Base-by-base conservation (phyloP, 2,329 filamentous ascomycete genomes). In the Lachnellula suecica region DNA sequence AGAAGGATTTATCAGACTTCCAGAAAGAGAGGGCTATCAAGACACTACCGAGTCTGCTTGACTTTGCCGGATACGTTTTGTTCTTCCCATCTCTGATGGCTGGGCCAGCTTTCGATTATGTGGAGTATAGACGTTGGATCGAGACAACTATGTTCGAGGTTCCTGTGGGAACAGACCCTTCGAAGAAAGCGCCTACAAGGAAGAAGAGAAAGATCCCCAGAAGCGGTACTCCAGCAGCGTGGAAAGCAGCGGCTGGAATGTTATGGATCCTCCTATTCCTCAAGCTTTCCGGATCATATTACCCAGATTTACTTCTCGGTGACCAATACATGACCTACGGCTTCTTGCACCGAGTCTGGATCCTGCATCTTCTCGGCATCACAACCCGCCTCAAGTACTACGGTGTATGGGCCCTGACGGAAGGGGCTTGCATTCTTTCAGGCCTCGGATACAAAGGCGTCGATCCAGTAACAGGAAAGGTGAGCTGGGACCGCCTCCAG, bases 381-480 rank as follows among this genome's bases (percentile, higher is more conserved):
- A 88, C 89, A 1, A 79, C 88, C 4, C 85, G 94, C 20, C 83
- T 89, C 64, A 99, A 99, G 74, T 99, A 97, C 74, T 99, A 99
- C 65, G 94, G 91, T 31, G 91, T 96, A 4, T 99, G 94, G 94
- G 85, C 84, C 35, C 72, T 99, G 61, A 92, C 93, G 0, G 94
- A 99, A 71, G 94, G 94, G 17, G 85, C 93, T 17, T 99, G 94
- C 67, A 97, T 99, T 57, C 81, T 99, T 17, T 87, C 91, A 8
- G 94, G 94, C 4, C 82, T 99, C 59, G 94, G 94, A 40, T 99
- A 94, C 73, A 96, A 96, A 65, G 93, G 94, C 27, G 79, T 99
- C 17, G 91, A 99, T 66, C 83, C 89, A 2, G 81, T 82, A 49
- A 93, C 90, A 0, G 91, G 90, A 52, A 91, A 89, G 66, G 86